Percentiles rank a stretch among this genome's conserved stretches.
Evolutionary conservation across 805 yeast species (phyloP).

Genomic region (Yarrowia deformans): DNA sequence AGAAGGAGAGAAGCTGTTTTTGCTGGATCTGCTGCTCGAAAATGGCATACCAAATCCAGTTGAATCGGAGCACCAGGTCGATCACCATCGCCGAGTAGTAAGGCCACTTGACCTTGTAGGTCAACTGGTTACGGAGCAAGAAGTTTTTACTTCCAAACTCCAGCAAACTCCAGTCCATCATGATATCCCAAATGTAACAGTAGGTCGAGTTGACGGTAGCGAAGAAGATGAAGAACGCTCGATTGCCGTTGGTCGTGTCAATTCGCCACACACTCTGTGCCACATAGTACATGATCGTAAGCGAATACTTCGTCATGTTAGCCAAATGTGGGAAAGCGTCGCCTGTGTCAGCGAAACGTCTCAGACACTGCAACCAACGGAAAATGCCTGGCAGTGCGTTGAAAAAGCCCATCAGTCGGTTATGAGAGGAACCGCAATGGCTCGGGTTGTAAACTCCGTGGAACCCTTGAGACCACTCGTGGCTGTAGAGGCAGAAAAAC

Average conservation of each 20-base stretch:
- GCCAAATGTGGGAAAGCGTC: slow-evolving; percentile 97
- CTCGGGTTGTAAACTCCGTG: slow-evolving; percentile 43
- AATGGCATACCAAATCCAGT: slow-evolving; percentile 89
- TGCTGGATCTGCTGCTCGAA: slow-evolving; percentile 82
- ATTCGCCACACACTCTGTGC: slow-evolving; percentile 82
- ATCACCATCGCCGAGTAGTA: slow-evolving; percentile 78
- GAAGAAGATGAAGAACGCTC: slow-evolving; percentile 71
- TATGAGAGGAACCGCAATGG: slow-evolving; percentile 54
- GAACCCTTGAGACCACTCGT: slow-evolving; percentile 64
- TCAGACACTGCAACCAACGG: slow-evolving; percentile 87
- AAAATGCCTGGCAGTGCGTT: slow-evolving; percentile 85
- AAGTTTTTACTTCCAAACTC: slow-evolving; percentile 67
- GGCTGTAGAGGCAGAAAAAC: slow-evolving; percentile 81
- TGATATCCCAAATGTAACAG: slow-evolving; percentile 83
- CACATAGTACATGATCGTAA: slow-evolving; percentile 72
- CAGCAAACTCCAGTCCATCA: slow-evolving; percentile 95
- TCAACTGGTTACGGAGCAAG: slow-evolving; percentile 74
- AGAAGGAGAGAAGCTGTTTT: slow-evolving; percentile 84
- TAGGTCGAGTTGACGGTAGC: slow-evolving; percentile 76
- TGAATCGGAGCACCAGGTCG: slow-evolving; percentile 80
- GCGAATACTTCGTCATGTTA: slow-evolving; percentile 77
- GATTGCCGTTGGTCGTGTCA: slow-evolving; percentile 53
- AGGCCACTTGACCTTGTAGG: slow-evolving; percentile 62
- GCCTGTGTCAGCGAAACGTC: slow-evolving; percentile 92
- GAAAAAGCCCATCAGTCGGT: slow-evolving; percentile 82